Evolutionary conservation across 495 filamentous ascomycete genomes (phyloP), one percentile per base, ranked within the genome.

Genomic region (Xylaria acuta): DNA sequence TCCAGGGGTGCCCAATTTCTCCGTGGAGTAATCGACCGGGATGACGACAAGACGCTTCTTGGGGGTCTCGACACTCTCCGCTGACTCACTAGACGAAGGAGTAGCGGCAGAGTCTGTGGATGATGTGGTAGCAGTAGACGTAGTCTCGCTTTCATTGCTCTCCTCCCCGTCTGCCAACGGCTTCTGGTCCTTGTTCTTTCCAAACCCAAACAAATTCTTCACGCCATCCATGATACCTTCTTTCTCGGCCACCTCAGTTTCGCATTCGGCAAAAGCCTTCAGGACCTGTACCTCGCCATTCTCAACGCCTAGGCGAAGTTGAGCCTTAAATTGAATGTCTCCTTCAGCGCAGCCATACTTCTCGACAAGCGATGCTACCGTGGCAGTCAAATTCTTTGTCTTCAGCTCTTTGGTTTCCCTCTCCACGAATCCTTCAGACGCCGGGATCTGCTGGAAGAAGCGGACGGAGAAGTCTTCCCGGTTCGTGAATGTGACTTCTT

Each of bases 121-220:
- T 45, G 80, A 81, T 8, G 78, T 72, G 5, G 82, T 74, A 27
- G 79, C 67, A 2, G 76, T 59, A 66, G 79, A 77, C 40, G 78
- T 80, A 12, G 85, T 78, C 38, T 87, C 87, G 5, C 84, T 79
- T 72, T 88, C 86, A 30, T 81, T 84, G 58, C 69, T 72, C 67
- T 84, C 82, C 56, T 88, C 89, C 60, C 88, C 91, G 40, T 90
- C 91, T 68, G 86, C 83, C 25, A 97, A 81, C 27, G 93, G 89
- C 75, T 92, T 89, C 81, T 98, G 95, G 74, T 97, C 95, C 84
- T 95, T 84, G 53, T 79, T 93, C 72, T 90, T 90, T 9, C 96
- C 96, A 76, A 98, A 92, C 20, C 97, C 97, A 77, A 99, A 95
- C 71, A 97, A 89, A 68, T 92, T 94, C 85, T 99, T 99, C 78